Evolutionary conservation across 177 flowering plant genomes (phyloP).

Genomic region (Telopea speciosissima): DNA sequence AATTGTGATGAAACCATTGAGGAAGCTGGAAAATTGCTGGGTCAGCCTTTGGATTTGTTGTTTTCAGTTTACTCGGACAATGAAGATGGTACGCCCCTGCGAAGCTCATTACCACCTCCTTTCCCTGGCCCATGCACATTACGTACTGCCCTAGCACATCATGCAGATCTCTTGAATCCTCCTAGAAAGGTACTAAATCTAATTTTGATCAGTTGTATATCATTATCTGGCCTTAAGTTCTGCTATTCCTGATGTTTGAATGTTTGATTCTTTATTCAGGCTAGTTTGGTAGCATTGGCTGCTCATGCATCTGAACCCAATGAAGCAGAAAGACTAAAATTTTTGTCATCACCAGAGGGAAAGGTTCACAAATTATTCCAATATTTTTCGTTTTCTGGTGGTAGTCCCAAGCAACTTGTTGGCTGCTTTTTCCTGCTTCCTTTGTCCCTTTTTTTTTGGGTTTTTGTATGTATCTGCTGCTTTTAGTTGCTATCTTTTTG

Average conservation of each 20-base stretch:
- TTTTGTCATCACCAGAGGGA: conserved; percentile 71
- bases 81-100: conserved; percentile 63
- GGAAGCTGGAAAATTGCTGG: conserved; percentile 63
- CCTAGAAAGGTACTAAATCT: conserved; percentile 60
- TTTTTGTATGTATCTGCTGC: not conserved
- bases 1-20: conserved; percentile 68
- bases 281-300: conserved; percentile 82
- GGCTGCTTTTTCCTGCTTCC: too few relatives aligned
- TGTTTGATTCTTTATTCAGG: conserved; percentile 30
- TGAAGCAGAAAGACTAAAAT: conserved; percentile 69
- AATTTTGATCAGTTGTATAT: not conserved
- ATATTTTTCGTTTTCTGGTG: conserved; percentile 4
- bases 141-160: conserved; percentile 55
- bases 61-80: conserved; percentile 78
- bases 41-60: conserved; percentile 43
- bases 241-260: not conserved
- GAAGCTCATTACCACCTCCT: conserved; percentile 66
- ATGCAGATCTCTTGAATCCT: conserved; percentile 79
- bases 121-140: conserved; percentile 82
- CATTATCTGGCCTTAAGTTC: not conserved
- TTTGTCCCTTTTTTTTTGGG: not conserved
- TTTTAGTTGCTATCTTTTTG: not conserved
- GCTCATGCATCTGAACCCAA: conserved; percentile 74
- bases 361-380: conserved; percentile 41
- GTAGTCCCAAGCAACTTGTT: not conserved